These are phyloP conservation scores for Escallonia rubra DNA, from an alignment of 129 eudicot genomes.

Conservation along the genomic window DNA sequence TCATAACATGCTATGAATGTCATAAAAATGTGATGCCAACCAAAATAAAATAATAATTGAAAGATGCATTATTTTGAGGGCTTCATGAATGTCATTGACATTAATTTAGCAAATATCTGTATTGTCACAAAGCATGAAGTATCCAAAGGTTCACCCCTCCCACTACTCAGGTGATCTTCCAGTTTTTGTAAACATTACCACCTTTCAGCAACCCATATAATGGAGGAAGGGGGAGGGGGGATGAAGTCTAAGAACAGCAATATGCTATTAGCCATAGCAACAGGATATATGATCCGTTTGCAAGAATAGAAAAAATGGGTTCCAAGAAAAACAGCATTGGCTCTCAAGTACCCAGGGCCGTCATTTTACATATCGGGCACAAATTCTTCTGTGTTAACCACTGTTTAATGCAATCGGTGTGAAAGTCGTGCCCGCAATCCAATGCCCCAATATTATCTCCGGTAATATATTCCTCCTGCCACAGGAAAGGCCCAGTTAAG, in stretches of 20 bases:
- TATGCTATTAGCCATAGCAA: neutral
- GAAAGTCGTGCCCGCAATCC: constrained; percentile 93
- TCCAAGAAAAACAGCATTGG: too few species aligned
- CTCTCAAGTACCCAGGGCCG: constrained; percentile 46
- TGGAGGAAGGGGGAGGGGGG: too few species aligned
- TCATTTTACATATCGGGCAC: constrained; percentile 92
- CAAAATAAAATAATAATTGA: neutral
- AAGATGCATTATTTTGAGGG: neutral
- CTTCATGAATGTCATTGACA: neutral
- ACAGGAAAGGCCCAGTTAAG: neutral
- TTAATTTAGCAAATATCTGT: neutral
- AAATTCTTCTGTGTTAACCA: constrained; percentile 77
- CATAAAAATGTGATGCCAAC: neutral
- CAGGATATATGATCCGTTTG: neutral
- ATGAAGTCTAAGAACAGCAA: too few species aligned
- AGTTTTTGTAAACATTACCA: neutral
- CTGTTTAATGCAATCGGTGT: constrained; percentile 71
- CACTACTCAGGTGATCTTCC: neutral
- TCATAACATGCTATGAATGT: neutral
- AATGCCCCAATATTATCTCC: constrained; percentile 74
- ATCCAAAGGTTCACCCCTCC: neutral
- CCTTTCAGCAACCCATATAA: constrained; percentile 5
- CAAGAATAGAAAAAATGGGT: neutral
- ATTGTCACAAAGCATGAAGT: neutral
- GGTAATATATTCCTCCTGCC: constrained; percentile 68